phyloP scores from a whole-genome alignment of 768 basidiomycete genomes.

The Antrodiella citrinella region DNA sequence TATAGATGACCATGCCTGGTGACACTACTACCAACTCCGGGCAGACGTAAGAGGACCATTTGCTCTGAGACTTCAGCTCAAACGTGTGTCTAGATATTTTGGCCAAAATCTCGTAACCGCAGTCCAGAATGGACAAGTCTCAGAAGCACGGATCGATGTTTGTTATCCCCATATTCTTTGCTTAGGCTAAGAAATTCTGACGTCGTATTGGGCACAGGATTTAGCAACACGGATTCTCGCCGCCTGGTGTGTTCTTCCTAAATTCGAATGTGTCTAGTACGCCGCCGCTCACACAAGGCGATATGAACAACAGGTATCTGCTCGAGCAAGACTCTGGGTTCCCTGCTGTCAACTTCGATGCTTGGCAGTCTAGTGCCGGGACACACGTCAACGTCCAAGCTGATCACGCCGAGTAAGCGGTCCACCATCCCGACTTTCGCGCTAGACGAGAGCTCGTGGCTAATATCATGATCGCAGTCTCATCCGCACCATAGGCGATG shows the following conservation, averaged over 20 bases:
- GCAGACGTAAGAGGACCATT: constrained; percentile 8
- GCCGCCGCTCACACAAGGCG: constrained; percentile 4
- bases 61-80: neutral
- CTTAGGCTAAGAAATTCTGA: neutral
- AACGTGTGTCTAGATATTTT: constrained; percentile 37
- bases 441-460: too few species aligned
- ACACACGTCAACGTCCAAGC: constrained; percentile 31
- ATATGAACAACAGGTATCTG: constrained; percentile 33
- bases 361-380: constrained; percentile 29
- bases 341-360: constrained; percentile 56
- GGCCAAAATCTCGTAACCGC: constrained; percentile 50
- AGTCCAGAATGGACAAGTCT: constrained; percentile 53
- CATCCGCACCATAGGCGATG: constrained; percentile 41
- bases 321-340: constrained; percentile 43
- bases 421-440: too few species aligned
- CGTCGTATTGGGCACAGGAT: constrained; percentile 36
- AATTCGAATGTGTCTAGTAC: neutral
- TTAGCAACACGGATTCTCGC: constrained; percentile 68
- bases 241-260: constrained; percentile 31
- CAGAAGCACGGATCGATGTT: constrained; percentile 44
- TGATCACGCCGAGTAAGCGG: constrained; percentile 33
- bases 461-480: too few species aligned
- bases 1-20: constrained; percentile 71
- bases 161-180: neutral
- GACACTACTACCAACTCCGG: constrained; percentile 29